Base-by-base conservation (phyloP, 2,329 filamentous ascomycete genomes). In the Lasiodiplodia hormozganensis region DNA sequence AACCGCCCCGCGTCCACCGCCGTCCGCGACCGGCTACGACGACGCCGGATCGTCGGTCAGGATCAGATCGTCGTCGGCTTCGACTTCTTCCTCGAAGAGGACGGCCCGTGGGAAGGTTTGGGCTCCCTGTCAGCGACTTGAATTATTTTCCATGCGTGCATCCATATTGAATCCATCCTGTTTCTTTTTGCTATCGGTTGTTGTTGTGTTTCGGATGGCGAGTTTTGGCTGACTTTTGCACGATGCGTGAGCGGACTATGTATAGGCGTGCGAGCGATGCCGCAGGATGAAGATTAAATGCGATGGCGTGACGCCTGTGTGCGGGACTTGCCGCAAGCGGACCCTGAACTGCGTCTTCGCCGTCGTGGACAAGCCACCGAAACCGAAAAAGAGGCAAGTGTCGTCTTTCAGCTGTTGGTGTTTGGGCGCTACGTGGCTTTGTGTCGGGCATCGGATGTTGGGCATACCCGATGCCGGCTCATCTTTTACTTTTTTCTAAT, bases 251-350 rank as follows among this genome's bases (percentile, higher is more conserved):
- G 21, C 38, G 51, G 12, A 14, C 16, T 16, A 40, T 14, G 18
- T 60, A 10, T 16, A 64, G 60, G 60, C 60, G 5, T 64, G 60
- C 16, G 47, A 64, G 43, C 28, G 60, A 52, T 64, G 60, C 16
- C 60, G 60, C 43, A 16, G 31, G n/a, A 64, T 64, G 60, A 64
- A 64, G n/a, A 64, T 64, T 28, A 64, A 64, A 52, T 64, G 60
- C 60, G 60, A 64, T 25, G 60, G 60, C 47, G 43, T 14, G 31
- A 52, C 60, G 23, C 60, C 60, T 10, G 25, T 12, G 11, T 64
- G 60, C n/a, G 60, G 31, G n/a, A 64, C 60, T 52, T 64, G 60
- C 47, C 60, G 60, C 60, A 64, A 52, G 12, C 60, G 60, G 40
- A 28, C 60, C 23, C 60, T 64, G 28, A 12, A 52, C 5, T 64